Evolutionary conservation across 2,329 filamentous ascomycete species (phyloP), one percentile per base, ranked within the genome.

Genomic region (Pseudogymnoascus destructans): DNA sequence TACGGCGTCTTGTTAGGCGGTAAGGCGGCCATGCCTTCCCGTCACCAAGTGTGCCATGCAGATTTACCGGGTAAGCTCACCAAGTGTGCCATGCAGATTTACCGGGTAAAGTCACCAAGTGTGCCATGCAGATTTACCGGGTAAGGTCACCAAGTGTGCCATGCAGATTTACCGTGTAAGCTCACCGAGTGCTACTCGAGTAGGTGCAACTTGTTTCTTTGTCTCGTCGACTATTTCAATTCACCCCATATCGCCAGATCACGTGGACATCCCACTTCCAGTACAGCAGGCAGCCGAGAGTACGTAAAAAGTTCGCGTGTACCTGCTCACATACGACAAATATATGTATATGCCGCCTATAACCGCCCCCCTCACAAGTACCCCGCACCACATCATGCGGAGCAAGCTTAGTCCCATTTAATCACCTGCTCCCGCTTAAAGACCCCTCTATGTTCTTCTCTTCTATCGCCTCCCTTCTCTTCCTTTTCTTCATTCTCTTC

Each of bases 1-100:
- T 30, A 11, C 30, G 46, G 46, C 46, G 46, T 52, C 46, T 52
- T 52, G 25, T 27, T 52, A 52, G 46, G 46, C 46, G 13, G 42
- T 49, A 13, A 49, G 42, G 42, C 42, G 27, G 13, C 42, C 23
- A 15, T 49, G 42, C 42, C 42, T 27, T 49, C 8, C n/a, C 11
- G 23, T 52, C n/a, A n/a, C n/a, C n/a, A 49, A 30, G 23, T 25
- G n/a, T 30, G 25, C 11, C 40, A 25, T 46, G 21, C 11, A 2
- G 40, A 8, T 52, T 52, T n/a, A n/a, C n/a, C n/a, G n/a, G n/a
- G n/a, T n/a, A n/a, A n/a, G n/a, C n/a, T n/a, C n/a, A n/a, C n/a
- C n/a, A n/a, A n/a, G n/a, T n/a, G n/a, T n/a, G n/a, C n/a, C n/a
- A n/a, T n/a, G n/a, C n/a, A n/a, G n/a, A n/a, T n/a, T n/a, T n/a